Conservation (phyloP, 2,329 filamentous ascomycete genomes). For the Hymenoscyphus occultus region DNA sequence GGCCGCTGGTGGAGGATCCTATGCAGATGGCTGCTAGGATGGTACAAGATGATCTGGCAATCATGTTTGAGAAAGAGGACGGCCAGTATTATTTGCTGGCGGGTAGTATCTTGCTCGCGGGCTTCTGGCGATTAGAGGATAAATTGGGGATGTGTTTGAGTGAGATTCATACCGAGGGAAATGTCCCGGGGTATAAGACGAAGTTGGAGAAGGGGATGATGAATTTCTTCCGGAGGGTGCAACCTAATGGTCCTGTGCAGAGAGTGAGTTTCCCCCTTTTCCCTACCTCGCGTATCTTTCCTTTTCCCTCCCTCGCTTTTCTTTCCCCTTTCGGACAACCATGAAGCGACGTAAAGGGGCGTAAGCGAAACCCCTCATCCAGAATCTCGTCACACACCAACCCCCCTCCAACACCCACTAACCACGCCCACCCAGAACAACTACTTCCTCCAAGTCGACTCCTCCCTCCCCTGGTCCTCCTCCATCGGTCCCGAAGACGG, state of each 20-base stretch:
- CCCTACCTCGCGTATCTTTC: background rate
- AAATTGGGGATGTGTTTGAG: constrained; percentile 77
- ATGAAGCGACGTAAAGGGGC: background rate
- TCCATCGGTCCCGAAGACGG: constrained; percentile 74
- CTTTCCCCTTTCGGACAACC: background rate
- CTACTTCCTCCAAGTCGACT: constrained; percentile 87
- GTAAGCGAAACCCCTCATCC: constrained; percentile 1
- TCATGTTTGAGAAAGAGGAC: constrained; percentile 76
- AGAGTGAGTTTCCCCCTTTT: constrained; percentile 28
- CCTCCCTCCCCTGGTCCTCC: constrained; percentile 69
- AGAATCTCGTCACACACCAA: background rate
- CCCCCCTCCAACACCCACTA: constrained; percentile 15
- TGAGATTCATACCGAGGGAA: constrained; percentile 74
- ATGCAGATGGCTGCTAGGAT: constrained; percentile 72
- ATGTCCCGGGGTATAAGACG: constrained; percentile 69
- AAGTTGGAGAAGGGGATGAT: constrained; percentile 76
- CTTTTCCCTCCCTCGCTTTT: constrained; percentile 4
- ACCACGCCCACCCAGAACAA: constrained; percentile 58
- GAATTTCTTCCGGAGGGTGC: constrained; percentile 73
- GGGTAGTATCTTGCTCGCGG: constrained; percentile 70
- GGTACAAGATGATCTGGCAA: constrained; percentile 76
- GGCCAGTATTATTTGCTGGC: constrained; percentile 80
- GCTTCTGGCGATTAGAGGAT: constrained; percentile 80
- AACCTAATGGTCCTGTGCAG: constrained; percentile 61
- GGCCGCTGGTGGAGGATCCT: constrained; percentile 70